Conservation (phyloP, 2,329 filamentous ascomycete species). For the Pleurostoma richardsiae region DNA sequence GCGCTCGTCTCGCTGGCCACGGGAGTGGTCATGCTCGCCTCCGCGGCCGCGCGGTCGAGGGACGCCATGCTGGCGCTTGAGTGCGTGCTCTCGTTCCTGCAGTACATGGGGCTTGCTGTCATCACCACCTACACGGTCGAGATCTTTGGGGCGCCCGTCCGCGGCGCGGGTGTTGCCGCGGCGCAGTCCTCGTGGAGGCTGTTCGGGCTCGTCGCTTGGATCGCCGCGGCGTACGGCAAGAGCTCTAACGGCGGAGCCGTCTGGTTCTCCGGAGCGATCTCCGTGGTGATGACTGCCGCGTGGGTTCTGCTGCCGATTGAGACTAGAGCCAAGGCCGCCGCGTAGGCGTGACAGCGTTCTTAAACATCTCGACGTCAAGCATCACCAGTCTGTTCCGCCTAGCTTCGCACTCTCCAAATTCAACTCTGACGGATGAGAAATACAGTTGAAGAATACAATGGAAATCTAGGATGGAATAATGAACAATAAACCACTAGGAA, state of each 20-base stretch:
- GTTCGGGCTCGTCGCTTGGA: constrained; percentile 1
- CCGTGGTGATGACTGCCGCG: neutral
- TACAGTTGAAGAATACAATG: no score
- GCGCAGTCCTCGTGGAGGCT: neutral
- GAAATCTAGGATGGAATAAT: no score
- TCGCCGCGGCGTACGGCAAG: neutral
- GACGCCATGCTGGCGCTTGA: neutral
- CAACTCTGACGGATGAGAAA: no score
- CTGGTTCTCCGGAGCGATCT: constrained; percentile 1
- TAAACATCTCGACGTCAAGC: no score
- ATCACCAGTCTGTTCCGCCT: no score
- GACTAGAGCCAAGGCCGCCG: constrained; percentile 1
- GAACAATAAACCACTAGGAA: no score
- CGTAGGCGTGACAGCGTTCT: neutral
- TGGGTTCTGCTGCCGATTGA: constrained; percentile 1
- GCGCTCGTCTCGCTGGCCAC: neutral
- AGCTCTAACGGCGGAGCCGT: constrained; percentile 1
- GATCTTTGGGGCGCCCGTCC: constrained; percentile 1
- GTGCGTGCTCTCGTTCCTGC: neutral
- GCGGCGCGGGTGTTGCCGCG: neutral
- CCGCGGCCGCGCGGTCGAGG: neutral
- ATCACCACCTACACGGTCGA: constrained; percentile 1
- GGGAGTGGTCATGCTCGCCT: constrained; percentile 1
- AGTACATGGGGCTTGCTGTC: constrained; percentile 1
- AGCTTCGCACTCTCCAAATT: no score